Evolutionary conservation across 805 yeast species (phyloP), one percentile per base, ranked within the genome.

Genomic region (Groenewaldozyma tartarivorans): DNA sequence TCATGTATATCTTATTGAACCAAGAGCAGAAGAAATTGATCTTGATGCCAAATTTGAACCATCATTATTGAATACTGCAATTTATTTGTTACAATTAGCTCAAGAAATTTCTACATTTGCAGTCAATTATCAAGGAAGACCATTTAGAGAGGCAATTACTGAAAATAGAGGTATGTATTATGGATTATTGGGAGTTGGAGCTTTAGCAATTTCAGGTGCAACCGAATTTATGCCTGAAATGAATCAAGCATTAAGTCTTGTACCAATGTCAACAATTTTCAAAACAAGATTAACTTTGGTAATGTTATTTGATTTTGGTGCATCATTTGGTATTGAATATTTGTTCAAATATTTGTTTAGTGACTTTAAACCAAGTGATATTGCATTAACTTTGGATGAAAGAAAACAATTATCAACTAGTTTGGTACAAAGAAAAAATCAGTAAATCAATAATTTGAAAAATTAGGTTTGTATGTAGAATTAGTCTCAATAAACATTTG

Each of bases 21-120:
- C 98, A 63, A 79, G 95, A 65, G 92, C 77, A 60, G 94, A 92
- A 21, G 78, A 79, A 55, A 71, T 85, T 48, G 97, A 92, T 58
- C 71, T 92, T 50, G 97, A 92, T 57, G 87, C 86, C 60, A 78
- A 72, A 50, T 92, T 92, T 56, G 61, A 68, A 40, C 98, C 98
- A 35, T 86, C 96, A 3, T 70, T 92, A 57, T 74, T 92, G 60
- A 92, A 92, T 67, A 90, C 97, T 31, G 96, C 96, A 55, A 88
- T 92, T 70, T 92, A 88, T 66, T 72, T 92, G 60, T 74, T 92
- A 43, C 96, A 88, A 63, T 72, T 92, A 55, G 90, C 95, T 16
- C 97, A 92, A 68, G 96, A 92, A 63, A 94, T 92, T 40, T 85
- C 96, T 13, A 92, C 98, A 0, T 92, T 88, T 69, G 96, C 96